These are phyloP conservation scores for Phialophora tarda DNA, from an alignment of 2,329 filamentous ascomycete genomes.

Conservation along the genomic window DNA sequence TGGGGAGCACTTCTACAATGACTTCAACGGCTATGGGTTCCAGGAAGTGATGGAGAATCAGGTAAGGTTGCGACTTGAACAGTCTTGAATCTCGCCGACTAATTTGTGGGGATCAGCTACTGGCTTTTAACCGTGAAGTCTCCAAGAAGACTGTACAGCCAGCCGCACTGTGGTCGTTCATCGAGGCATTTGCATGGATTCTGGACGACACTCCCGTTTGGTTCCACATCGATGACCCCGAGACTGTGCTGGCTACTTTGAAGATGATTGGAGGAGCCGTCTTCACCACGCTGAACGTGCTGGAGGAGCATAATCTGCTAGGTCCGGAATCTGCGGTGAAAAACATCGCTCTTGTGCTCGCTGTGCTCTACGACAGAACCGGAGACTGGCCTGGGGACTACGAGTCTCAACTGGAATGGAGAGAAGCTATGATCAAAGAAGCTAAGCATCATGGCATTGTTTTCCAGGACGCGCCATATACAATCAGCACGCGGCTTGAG, in stretches of 20 bases:
- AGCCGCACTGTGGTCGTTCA: conserved; percentile 13
- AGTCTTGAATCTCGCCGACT: not conserved
- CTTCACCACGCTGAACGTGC: conserved; percentile 18
- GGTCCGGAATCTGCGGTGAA: conserved; percentile 17
- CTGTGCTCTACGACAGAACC: conserved; percentile 9
- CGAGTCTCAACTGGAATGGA: conserved; percentile 12
- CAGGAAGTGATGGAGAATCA: conserved; percentile 31
- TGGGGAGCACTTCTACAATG: conserved; percentile 7
- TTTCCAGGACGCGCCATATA: conserved; percentile 19
- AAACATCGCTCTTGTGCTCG: conserved; percentile 24
- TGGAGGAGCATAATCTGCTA: conserved; percentile 19
- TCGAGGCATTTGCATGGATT: conserved; percentile 20
- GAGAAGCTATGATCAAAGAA: conserved; percentile 17
- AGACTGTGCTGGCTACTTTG: conserved; percentile 9
- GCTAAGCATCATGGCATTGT: conserved; percentile 14
- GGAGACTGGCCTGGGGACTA: conserved; percentile 6
- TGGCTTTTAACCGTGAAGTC: conserved; percentile 17
- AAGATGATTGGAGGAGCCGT: conserved; percentile 18
- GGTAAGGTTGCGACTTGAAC: conserved; percentile 5
- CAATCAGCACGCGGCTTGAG: conserved; percentile 2
- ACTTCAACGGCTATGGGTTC: conserved; percentile 21
- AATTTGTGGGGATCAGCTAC: not conserved
- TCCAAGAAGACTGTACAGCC: conserved; percentile 10
- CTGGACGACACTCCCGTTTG: conserved; percentile 1
- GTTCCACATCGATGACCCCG: conserved; percentile 17